Percentiles rank a stretch among this genome's conserved stretches.
These are phyloP conservation scores for Beauveria pseudobassiana DNA, from an alignment of 2,329 filamentous ascomycete species.

Conservation along the genomic window DNA sequence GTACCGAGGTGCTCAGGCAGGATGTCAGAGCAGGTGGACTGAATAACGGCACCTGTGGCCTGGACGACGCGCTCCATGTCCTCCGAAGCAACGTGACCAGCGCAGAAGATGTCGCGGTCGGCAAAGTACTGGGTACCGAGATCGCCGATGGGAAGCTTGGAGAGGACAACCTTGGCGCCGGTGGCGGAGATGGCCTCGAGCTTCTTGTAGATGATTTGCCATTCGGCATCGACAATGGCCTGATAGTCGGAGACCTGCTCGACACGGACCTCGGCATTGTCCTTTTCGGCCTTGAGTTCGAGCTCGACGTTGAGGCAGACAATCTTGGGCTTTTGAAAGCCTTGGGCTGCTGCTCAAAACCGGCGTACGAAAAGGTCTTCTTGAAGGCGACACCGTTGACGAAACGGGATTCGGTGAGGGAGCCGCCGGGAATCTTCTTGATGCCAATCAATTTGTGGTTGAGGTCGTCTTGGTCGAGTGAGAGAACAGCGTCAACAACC, in stretches of 20 bases:
- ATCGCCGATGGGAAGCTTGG: slow-evolving; percentile 95
- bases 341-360: slow-evolving; percentile 99
- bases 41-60: slow-evolving; percentile 83
- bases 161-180: slow-evolving; percentile 93
- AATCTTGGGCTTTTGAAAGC: slow-evolving; percentile 91
- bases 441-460: slow-evolving; percentile 97
- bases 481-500: slow-evolving; percentile 95
- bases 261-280: slow-evolving; percentile 96
- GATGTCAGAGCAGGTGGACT: slow-evolving; percentile 96
- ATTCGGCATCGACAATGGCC: slow-evolving; percentile 97
- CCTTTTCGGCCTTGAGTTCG: slow-evolving; percentile 97
- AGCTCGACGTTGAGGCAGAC: slow-evolving; percentile 97
- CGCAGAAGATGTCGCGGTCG: slow-evolving; percentile 96
- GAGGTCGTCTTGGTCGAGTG: slow-evolving; percentile 91
- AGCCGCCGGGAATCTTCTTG: slow-evolving; percentile 97
- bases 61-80: slow-evolving; percentile 96
- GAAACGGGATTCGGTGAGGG: slow-evolving; percentile 90
- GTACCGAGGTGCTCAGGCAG: slow-evolving; percentile 80
- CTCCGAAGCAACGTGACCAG: slow-evolving; percentile 81
- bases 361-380: slow-evolving; percentile 98
- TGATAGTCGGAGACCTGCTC: slow-evolving; percentile 99
- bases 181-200: slow-evolving; percentile 91
- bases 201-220: slow-evolving; percentile 99
- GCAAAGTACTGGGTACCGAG: slow-evolving; percentile 97
- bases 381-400: slow-evolving; percentile 98